Evolutionary conservation across 805 yeast genomes (phyloP), one percentile per base, ranked within the genome.

Genomic region (Candida verbasci): DNA sequence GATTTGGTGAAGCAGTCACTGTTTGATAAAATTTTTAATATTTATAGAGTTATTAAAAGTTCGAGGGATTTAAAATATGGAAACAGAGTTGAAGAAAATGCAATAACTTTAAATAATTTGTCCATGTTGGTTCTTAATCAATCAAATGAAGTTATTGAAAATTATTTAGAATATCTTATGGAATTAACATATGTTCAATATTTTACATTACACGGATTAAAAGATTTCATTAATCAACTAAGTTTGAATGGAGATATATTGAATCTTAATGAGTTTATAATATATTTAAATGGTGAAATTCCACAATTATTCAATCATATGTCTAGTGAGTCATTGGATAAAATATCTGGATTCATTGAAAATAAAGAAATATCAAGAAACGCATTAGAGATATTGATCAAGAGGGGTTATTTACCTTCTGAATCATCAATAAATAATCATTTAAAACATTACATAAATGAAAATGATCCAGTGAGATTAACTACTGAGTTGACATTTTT

Each of bases 401-500:
- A 31, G 4, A 9, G 34, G 11, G 34, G 34, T 7, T 31, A 31
- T 12, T 11, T 34, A 15, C 67, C 65, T 1, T 50, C 58, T 9
- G 29, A 24, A 4, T 46, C 40, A 9, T 52, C 60, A 8, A 36
- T 57, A 32, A 44, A 52, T 21, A 32, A 41, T 2, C 58, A 47
- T 35, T 31, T 58, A 12, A 34, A 42, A 2, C 35, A 42, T 6
- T 55, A 46, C 35, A 42, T 40, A 5, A 40, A 43, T 8, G 40
- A 39, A 6, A 32, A 38, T 3, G 34, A 29, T 10, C 34, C 28
- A 12, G 44, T 39, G 4, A 34, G 42, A 21, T 40, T 50, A 8
- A 38, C 54, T n/a, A 36, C 40, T 16, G 57, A 55, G 9, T 48
- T 62, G 22, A 18, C 51, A 7, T 31, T 35, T 16, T 43, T 60